Evolutionary conservation across 176 grass and related monocot genomes (phyloP).

Genomic region (Cymbopogon citratus): DNA sequence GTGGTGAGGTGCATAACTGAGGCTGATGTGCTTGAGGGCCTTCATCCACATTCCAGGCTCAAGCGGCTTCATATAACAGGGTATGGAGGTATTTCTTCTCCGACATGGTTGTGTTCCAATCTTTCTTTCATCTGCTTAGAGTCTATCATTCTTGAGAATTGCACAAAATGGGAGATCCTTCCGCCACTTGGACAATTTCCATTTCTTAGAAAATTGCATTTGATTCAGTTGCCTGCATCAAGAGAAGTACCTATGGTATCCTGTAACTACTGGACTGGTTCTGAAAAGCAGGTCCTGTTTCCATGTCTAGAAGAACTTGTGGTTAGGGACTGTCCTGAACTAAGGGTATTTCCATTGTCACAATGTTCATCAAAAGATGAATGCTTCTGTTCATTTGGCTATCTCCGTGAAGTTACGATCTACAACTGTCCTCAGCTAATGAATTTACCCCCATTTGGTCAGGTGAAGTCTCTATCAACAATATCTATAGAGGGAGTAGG

Average conservation of each 20-base stretch:
- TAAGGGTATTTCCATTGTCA: background rate
- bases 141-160: background rate
- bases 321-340: conserved; percentile 7
- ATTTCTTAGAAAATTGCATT: background rate
- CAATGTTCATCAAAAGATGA: background rate
- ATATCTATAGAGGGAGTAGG: background rate
- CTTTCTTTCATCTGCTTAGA: background rate
- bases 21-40: background rate
- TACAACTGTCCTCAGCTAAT: conserved; percentile 1
- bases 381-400: background rate
- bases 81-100: background rate
- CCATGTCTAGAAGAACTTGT: background rate
- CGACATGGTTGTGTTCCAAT: background rate
- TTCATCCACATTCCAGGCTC: background rate
- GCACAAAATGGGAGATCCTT: conserved; percentile 7
- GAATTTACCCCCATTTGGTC: conserved; percentile 6
- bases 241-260: background rate
- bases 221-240: conserved; percentile 13
- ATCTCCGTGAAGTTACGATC: background rate
- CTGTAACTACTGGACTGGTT: background rate
- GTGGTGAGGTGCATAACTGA: background rate
- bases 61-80: background rate
- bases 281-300: background rate
- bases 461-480: background rate
- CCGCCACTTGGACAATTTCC: background rate